Conservation (phyloP, 192 early-diverging fungal genomes). For the Coemansia asiatica region DNA sequence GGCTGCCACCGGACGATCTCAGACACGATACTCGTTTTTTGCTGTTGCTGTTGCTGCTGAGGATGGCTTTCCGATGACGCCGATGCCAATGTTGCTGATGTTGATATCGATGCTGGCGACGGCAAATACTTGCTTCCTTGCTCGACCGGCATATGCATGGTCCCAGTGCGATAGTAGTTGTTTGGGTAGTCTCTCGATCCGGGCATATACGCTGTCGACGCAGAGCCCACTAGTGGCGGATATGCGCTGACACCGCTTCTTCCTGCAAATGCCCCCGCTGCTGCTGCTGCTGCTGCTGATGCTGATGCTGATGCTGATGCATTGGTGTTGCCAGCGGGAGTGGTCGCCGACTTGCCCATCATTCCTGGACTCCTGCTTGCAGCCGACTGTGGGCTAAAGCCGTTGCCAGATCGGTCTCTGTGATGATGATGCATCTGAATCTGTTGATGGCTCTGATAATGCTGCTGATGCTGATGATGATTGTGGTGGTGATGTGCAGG, state of each 20-base stretch:
- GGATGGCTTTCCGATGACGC: no score
- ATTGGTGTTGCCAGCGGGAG: neutral
- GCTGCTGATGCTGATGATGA: slow-evolving; percentile 7
- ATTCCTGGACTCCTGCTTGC: slow-evolving; percentile 1
- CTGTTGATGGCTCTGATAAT: neutral
- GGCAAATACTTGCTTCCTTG: slow-evolving; percentile 4
- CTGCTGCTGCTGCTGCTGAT: neutral
- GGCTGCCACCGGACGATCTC: slow-evolving; percentile 18
- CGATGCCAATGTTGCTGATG: no score
- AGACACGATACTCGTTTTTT: neutral
- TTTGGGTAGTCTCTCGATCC: neutral
- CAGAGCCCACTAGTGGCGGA: neutral
- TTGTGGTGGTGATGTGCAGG: slow-evolving; percentile 6
- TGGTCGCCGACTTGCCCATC: slow-evolving; percentile 1
- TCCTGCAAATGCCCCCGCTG: neutral
- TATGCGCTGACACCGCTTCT: neutral
- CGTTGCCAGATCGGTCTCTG: neutral
- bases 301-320: neutral
- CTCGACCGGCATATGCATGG: slow-evolving; percentile 7
- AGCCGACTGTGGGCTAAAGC: neutral
- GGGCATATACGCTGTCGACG: neutral
- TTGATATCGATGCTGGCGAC: neutral
- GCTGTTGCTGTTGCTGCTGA: slow-evolving; percentile 3
- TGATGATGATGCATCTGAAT: neutral
- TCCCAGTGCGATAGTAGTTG: neutral